Conservation (phyloP, 176 grass and related monocot species). For the Triticum dicoccoides region DNA sequence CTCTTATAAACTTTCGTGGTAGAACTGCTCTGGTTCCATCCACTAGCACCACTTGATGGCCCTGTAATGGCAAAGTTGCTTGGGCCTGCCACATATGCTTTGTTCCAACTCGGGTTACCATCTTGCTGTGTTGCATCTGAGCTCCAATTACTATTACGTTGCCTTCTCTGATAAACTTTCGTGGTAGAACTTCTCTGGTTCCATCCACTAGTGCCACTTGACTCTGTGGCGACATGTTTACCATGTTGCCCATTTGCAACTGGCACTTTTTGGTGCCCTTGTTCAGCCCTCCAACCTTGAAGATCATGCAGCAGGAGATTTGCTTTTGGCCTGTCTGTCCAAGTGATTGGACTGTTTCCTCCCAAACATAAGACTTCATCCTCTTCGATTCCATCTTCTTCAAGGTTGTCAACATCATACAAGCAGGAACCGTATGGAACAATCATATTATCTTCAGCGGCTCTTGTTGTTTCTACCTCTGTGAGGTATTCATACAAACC, state of each 20-base stretch:
- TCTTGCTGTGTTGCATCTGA: constrained; percentile 16
- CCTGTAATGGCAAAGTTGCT: background rate
- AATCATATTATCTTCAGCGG: constrained; percentile 13
- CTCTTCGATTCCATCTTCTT: constrained; percentile 28
- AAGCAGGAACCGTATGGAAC: constrained; percentile 30
- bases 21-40: constrained; percentile 10
- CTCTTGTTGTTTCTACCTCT: constrained; percentile 32
- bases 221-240: background rate
- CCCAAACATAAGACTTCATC: constrained; percentile 21
- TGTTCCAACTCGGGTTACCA: constrained; percentile 3
- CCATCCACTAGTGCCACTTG: background rate
- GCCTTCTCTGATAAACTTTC: constrained; percentile 23
- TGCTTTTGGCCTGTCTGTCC: constrained; percentile 29
- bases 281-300: constrained; percentile 13
- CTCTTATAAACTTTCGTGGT: constrained; percentile 1
- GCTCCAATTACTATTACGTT: constrained; percentile 9
- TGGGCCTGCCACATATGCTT: background rate
- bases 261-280: background rate
- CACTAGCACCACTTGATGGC: background rate
- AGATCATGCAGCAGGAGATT: background rate
- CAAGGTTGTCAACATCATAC: constrained; percentile 51
- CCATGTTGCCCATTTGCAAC: constrained; percentile 25
- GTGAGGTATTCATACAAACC: constrained; percentile 52
- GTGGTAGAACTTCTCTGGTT: background rate
- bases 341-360: constrained; percentile 27